A percentile compares a stretch with the other conserved stretches of the same genome.
phyloP scores from a whole-genome alignment of 768 basidiomycete genomes.

The Suillus spraguei region DNA sequence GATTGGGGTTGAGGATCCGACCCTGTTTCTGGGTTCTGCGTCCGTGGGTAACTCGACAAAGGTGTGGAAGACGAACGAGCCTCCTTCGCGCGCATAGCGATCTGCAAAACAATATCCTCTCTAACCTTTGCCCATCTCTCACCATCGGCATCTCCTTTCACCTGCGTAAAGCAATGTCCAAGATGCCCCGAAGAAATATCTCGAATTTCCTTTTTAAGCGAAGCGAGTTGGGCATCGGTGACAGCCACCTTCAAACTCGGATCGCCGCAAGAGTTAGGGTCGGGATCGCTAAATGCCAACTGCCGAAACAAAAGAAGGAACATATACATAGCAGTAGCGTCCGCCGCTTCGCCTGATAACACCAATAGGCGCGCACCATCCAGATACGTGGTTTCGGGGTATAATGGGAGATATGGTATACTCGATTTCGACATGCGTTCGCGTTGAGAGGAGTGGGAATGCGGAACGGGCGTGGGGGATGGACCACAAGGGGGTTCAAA shows the following conservation, averaged over 20 bases:
- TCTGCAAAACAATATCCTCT: slow-evolving; percentile 72
- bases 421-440: slow-evolving; percentile 29
- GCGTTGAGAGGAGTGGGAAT: slow-evolving; percentile 25
- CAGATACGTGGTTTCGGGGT: slow-evolving; percentile 81
- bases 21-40: slow-evolving; percentile 11
- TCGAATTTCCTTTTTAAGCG: slow-evolving; percentile 75
- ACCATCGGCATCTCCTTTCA: not conserved
- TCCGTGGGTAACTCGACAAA: not conserved
- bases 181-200: slow-evolving; percentile 62
- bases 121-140: slow-evolving; percentile 58
- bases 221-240: slow-evolving; percentile 51
- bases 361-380: slow-evolving; percentile 70
- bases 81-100: slow-evolving; percentile 69
- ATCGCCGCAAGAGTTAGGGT: not conserved
- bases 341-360: slow-evolving; percentile 72
- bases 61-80: slow-evolving; percentile 25
- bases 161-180: slow-evolving; percentile 45
- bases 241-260: not conserved
- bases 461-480: not conserved
- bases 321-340: slow-evolving; percentile 77
- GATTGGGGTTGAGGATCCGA: slow-evolving; percentile 22
- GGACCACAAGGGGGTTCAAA: slow-evolving; percentile 49
- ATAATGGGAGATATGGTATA: slow-evolving; percentile 41
- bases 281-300: slow-evolving; percentile 44
- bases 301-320: slow-evolving; percentile 81